Percentiles rank a stretch among this genome's conserved stretches.
phyloP scores from a whole-genome alignment of 2,329 filamentous ascomycete species.

The Podosphaera xanthii region DNA sequence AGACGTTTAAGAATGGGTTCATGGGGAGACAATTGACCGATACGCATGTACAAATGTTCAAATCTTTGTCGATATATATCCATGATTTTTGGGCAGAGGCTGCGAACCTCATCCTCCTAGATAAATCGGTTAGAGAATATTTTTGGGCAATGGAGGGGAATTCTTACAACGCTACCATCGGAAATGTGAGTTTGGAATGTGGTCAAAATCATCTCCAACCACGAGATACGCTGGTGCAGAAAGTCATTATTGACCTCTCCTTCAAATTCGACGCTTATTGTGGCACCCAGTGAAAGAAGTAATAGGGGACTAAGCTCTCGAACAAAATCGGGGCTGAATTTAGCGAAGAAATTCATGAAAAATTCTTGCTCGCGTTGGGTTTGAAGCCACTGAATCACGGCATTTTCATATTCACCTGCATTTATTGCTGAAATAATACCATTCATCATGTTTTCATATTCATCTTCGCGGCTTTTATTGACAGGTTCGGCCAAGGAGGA shows the following conservation, averaged over 20 bases:
- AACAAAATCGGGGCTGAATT: constrained; percentile 28
- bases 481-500: constrained; percentile 13
- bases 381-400: constrained; percentile 44
- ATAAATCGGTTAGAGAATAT: constrained; percentile 10
- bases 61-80: constrained; percentile 27
- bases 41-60: constrained; percentile 28
- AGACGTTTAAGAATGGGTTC: constrained; percentile 27
- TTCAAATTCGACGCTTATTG: constrained; percentile 34
- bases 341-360: constrained; percentile 31
- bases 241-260: constrained; percentile 19
- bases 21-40: constrained; percentile 24
- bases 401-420: constrained; percentile 36
- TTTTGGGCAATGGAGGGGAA: background rate
- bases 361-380: constrained; percentile 37
- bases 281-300: constrained; percentile 39
- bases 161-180: constrained; percentile 16
- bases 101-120: constrained; percentile 30
- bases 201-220: constrained; percentile 36
- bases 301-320: constrained; percentile 35
- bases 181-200: constrained; percentile 20
- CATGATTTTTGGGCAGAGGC: constrained; percentile 34
- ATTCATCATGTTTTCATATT: constrained; percentile 31
- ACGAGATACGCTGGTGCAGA: constrained; percentile 31
- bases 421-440: constrained; percentile 39
- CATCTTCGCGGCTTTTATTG: constrained; percentile 23